Percentiles rank a stretch among this genome's conserved stretches.
Conservation (phyloP, 23 red algal species). For the Chondrus crispus region DNA sequence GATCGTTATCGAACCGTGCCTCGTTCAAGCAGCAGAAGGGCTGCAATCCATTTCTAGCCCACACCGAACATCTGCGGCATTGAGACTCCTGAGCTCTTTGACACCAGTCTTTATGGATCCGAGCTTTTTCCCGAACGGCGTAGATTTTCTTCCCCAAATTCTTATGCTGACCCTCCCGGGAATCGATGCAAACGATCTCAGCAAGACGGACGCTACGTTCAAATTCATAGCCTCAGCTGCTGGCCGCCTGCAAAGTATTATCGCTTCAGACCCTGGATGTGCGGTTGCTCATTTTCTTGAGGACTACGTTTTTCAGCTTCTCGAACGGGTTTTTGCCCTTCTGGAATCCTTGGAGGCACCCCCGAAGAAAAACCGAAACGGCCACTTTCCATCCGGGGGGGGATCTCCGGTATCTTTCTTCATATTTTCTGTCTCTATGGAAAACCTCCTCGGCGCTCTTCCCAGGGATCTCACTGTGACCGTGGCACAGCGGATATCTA, state of each 20-base stretch:
- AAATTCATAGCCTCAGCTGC: conserved; percentile 74
- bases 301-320: conserved; percentile 65
- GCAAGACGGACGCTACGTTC: conserved; percentile 75
- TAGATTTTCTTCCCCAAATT: conserved; percentile 36
- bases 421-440: conserved; percentile 75
- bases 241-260: conserved; percentile 64
- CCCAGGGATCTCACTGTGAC: conserved; percentile 8
- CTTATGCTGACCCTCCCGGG: conserved; percentile 72
- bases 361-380: conserved; percentile 67
- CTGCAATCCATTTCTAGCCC: conserved; percentile 67
- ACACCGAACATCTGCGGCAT: conserved; percentile 76
- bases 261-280: conserved; percentile 21
- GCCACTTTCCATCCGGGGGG: not conserved
- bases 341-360: conserved; percentile 78
- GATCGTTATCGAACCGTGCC: conserved; percentile 36
- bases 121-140: conserved; percentile 50
- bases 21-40: conserved; percentile 59
- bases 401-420: conserved; percentile 43
- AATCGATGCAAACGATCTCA: conserved; percentile 85
- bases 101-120: conserved; percentile 82
- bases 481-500: conserved; percentile 44
- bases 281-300: conserved; percentile 65
- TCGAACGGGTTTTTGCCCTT: conserved; percentile 74
- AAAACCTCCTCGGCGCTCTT: conserved; percentile 74
- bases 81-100: conserved; percentile 60